phyloP scores from a whole-genome alignment of 768 basidiomycete species.

The Agaricus blazei region DNA sequence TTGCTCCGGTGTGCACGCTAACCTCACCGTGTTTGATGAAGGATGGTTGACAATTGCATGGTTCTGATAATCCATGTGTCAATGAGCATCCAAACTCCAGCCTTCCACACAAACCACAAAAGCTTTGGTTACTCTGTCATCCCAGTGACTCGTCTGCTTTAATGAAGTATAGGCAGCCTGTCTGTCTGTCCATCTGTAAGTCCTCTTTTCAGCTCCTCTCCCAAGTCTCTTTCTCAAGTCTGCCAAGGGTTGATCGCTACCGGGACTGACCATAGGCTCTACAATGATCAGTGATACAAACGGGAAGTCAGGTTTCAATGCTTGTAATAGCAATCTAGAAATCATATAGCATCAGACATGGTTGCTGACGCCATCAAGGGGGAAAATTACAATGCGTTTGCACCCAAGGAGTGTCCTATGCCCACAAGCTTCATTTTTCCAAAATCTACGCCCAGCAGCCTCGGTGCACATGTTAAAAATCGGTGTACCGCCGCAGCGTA shows the following conservation, averaged over 20 bases:
- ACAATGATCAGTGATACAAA: conserved; percentile 54
- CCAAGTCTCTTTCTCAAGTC: conserved; percentile 39
- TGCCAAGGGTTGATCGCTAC: conserved; percentile 35
- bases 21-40: conserved; percentile 29
- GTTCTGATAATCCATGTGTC: conserved; percentile 25
- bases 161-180: conserved; percentile 16
- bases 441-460: conserved; percentile 43
- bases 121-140: conserved; percentile 41
- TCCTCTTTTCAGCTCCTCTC: conserved; percentile 41
- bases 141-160: conserved; percentile 39
- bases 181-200: conserved; percentile 46
- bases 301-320: conserved; percentile 33
- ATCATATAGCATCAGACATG: background rate
- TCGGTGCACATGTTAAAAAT: conserved; percentile 37
- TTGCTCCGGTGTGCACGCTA: conserved; percentile 58
- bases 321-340: conserved; percentile 49
- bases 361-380: background rate
- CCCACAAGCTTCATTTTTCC: conserved; percentile 47
- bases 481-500: conserved; percentile 56
- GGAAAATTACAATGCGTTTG: conserved; percentile 52
- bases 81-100: conserved; percentile 31
- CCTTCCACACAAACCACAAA: conserved; percentile 42
- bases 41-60: conserved; percentile 39
- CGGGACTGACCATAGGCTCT: conserved; percentile 60
- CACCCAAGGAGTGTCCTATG: conserved; percentile 67